Conservation (phyloP, 176 grass and related monocot species). For the Rhipidocladum racemiflorum region DNA sequence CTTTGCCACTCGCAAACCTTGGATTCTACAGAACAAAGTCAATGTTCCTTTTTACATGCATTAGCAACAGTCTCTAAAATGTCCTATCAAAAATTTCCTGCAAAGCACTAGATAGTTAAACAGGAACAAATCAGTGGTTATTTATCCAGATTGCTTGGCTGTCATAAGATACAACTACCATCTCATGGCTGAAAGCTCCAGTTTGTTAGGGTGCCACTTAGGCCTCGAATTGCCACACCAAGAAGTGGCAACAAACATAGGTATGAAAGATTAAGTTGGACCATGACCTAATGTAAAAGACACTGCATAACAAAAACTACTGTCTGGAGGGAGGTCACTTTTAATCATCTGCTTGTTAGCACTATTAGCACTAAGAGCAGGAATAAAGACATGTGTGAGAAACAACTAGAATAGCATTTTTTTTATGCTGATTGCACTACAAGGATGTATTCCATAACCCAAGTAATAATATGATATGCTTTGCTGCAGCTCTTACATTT, state of each 20-base stretch:
- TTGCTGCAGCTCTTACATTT: slow-evolving; percentile 8
- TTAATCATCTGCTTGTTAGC: slow-evolving; percentile 16
- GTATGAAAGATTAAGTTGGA: slow-evolving; percentile 29
- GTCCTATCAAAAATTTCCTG: neutral
- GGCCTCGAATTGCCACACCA: slow-evolving; percentile 12
- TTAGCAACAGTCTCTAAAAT: neutral
- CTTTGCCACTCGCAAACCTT: too few species aligned
- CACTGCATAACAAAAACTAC: slow-evolving; percentile 26
- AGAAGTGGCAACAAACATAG: slow-evolving; percentile 36
- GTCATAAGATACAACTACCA: slow-evolving; percentile 11
- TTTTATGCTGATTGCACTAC: neutral
- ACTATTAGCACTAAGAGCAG: slow-evolving; percentile 23
- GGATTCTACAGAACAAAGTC: neutral
- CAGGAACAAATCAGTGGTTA: neutral
- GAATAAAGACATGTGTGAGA: neutral
- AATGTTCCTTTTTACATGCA: neutral
- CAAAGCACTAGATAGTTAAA: neutral
- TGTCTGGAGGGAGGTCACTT: slow-evolving; percentile 36
- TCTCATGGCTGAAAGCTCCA: slow-evolving; percentile 21
- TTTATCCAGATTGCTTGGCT: slow-evolving; percentile 24
- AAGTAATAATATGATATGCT: neutral
- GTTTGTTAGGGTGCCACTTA: slow-evolving; percentile 25
- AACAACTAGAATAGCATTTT: slow-evolving; percentile 17
- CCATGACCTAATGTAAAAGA: slow-evolving; percentile 31
- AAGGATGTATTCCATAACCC: slow-evolving; percentile 17